phyloP scores from a whole-genome alignment of 1,284 basidiomycete species.

The Heimioporus retisporus region DNA sequence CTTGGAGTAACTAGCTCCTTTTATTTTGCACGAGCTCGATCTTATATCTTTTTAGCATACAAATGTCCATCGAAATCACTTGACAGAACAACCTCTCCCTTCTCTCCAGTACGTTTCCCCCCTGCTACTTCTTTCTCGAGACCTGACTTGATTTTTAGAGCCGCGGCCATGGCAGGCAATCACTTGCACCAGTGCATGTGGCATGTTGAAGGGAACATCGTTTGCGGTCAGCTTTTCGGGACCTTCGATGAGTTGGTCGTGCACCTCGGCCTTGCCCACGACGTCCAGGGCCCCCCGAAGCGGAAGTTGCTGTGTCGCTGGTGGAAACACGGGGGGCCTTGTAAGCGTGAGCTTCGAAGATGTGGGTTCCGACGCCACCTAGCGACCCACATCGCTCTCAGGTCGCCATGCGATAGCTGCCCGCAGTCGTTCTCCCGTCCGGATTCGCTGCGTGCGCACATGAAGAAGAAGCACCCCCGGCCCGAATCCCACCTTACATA shows the following conservation, averaged over 20 bases:
- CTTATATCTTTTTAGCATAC: too few relatives aligned
- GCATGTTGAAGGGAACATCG: background rate
- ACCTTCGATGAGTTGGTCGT: slow-evolving; percentile 11
- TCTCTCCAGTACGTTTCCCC: background rate
- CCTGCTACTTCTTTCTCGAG: background rate
- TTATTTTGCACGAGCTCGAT: too few relatives aligned
- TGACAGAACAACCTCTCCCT: background rate
- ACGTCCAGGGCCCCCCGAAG: slow-evolving; percentile 3
- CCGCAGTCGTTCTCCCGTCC: background rate
- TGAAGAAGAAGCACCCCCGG: too few relatives aligned
- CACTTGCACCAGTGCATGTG: slow-evolving; percentile 18
- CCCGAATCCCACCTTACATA: too few relatives aligned
- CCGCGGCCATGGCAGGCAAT: background rate
- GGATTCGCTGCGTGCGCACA: background rate
- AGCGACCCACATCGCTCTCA: background rate
- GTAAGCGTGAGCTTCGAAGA: slow-evolving; percentile 1
- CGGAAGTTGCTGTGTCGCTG: slow-evolving; percentile 12
- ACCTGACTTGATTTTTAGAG: background rate
- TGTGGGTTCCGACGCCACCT: slow-evolving; percentile 13
- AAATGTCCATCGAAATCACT: too few relatives aligned
- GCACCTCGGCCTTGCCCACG: slow-evolving; percentile 6
- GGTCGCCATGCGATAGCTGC: slow-evolving; percentile 4
- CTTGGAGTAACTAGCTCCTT: too few relatives aligned
- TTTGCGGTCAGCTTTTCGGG: slow-evolving; percentile 3
- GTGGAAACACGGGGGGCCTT: background rate